Percentiles rank a stretch among this genome's conserved stretches.
phyloP scores from a whole-genome alignment of 2,329 filamentous ascomycete genomes.

The Chalara sp. region DNA sequence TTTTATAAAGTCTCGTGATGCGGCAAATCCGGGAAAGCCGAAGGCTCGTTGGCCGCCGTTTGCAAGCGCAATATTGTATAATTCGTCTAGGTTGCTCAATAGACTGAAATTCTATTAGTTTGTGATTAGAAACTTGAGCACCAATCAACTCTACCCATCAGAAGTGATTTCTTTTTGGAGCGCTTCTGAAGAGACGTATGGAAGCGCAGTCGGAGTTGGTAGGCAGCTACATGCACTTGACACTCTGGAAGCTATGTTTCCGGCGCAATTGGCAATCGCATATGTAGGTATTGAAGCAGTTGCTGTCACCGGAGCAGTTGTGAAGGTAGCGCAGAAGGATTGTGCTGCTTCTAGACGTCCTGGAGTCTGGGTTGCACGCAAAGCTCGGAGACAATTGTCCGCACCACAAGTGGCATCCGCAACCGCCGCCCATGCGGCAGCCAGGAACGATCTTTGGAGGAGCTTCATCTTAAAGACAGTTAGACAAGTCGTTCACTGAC shows the following conservation, averaged over 20 bases:
- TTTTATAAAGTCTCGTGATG: background rate
- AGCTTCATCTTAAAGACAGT: too few relatives aligned
- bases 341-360: slow-evolving; percentile 7
- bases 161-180: too few relatives aligned
- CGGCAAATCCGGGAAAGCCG: background rate
- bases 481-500: too few relatives aligned
- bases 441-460: background rate
- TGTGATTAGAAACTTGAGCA: too few relatives aligned
- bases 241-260: slow-evolving; percentile 6
- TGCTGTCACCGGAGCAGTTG: background rate
- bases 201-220: background rate
- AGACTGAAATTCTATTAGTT: background rate
- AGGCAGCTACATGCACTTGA: slow-evolving; percentile 19
- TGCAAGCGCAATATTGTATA: background rate
- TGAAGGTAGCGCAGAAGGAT: slow-evolving; percentile 1
- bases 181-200: too few relatives aligned
- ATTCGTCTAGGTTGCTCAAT: background rate
- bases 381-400: slow-evolving; percentile 33
- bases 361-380: slow-evolving; percentile 28
- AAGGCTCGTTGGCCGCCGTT: background rate
- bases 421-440: slow-evolving; percentile 7
- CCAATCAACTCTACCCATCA: too few relatives aligned
- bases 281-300: background rate
- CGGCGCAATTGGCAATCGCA: slow-evolving; percentile 8
- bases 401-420: slow-evolving; percentile 23